Conservation (phyloP, 139 green algal species). For the Yamagishiella unicocca region DNA sequence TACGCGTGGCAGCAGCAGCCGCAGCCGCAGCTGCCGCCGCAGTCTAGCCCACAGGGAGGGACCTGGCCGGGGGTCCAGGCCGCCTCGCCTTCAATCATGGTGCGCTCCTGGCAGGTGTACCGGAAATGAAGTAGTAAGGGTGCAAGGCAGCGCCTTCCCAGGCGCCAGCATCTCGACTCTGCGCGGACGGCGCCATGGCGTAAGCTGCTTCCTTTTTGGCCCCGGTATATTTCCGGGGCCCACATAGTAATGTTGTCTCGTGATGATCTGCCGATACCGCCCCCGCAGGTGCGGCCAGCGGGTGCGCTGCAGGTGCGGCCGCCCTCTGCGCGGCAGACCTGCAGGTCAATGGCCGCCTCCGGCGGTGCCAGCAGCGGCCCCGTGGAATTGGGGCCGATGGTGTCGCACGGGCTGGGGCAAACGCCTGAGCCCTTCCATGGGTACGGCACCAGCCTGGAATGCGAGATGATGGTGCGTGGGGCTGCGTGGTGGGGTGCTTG, state of each 20-base stretch:
- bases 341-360: background rate
- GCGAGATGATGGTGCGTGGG: constrained; percentile 57
- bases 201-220: too few species aligned
- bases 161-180: too few species aligned
- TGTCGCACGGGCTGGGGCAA: background rate
- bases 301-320: background rate
- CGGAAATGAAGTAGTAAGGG: too few species aligned
- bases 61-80: background rate
- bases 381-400: background rate
- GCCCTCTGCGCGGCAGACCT: constrained; percentile 10
- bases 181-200: too few species aligned
- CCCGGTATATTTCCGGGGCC: too few species aligned
- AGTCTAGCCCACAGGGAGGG: background rate
- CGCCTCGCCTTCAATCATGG: too few species aligned
- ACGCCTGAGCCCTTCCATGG: constrained; percentile 51
- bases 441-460: constrained; percentile 41
- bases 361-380: background rate
- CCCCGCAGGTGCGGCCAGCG: constrained; percentile 12
- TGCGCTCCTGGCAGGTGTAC: too few species aligned
- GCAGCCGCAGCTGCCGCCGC: constrained; percentile 28
- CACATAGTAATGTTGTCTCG: too few species aligned
- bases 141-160: too few species aligned
- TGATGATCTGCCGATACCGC: too few species aligned
- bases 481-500: too few species aligned
- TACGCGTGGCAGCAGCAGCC: constrained; percentile 43